Percentiles rank a stretch among this genome's conserved stretches.
Evolutionary conservation across 148 eudicot genomes (phyloP).

Genomic region (Rhododendron ferrugineum): DNA sequence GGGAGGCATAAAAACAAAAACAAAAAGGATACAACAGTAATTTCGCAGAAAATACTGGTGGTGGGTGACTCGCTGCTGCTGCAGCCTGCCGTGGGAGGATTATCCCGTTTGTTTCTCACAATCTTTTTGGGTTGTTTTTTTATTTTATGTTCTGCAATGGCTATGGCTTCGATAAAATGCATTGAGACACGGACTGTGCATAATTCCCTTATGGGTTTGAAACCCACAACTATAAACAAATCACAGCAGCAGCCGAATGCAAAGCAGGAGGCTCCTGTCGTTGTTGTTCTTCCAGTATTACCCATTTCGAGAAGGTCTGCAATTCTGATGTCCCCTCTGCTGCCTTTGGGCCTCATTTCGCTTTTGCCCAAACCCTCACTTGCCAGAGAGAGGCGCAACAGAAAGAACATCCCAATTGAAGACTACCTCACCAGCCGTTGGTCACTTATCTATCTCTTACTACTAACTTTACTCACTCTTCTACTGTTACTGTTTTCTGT

Average conservation of each 20-base stretch:
- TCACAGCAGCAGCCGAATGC: not conserved
- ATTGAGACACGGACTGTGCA: slow-evolving; percentile 13
- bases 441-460: slow-evolving; percentile 10
- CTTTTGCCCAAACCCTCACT: slow-evolving; percentile 27
- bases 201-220: slow-evolving; percentile 12
- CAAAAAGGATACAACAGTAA: not conserved
- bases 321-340: slow-evolving; percentile 35
- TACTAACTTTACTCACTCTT: not conserved
- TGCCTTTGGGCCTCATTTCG: slow-evolving; percentile 29
- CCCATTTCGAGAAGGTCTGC: slow-evolving; percentile 59
- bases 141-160: slow-evolving; percentile 8
- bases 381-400: slow-evolving; percentile 77
- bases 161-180: slow-evolving; percentile 31
- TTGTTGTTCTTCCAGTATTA: slow-evolving; percentile 10
- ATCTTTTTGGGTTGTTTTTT: not conserved
- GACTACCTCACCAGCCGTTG: slow-evolving; percentile 69
- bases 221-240: slow-evolving; percentile 13
- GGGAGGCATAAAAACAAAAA: not conserved
- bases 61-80: not conserved
- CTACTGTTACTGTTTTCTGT: not conserved
- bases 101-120: not conserved
- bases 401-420: slow-evolving; percentile 58
- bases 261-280: not conserved
- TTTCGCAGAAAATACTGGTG: not conserved
- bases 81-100: not conserved